phyloP scores from a whole-genome alignment of 2,329 filamentous ascomycete genomes.

The Aspergillus alliaceus region DNA sequence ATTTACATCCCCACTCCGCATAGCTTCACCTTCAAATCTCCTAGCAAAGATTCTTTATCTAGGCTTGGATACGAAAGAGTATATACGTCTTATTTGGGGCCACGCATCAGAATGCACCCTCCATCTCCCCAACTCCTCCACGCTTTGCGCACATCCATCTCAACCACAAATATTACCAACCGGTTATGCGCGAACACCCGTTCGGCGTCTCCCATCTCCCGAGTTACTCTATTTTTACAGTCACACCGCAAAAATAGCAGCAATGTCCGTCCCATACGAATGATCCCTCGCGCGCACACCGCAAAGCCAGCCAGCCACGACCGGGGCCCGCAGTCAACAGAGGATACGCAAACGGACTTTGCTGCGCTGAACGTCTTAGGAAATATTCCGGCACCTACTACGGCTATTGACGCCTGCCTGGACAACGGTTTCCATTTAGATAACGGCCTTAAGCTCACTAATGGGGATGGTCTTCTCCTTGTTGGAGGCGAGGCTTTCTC shows the following conservation, averaged over 20 bases:
- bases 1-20: not conserved
- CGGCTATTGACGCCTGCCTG: conserved; percentile 78
- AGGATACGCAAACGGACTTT: conserved; percentile 72
- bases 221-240: conserved; percentile 6
- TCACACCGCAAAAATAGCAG: conserved; percentile 27
- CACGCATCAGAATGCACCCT: conserved; percentile 36
- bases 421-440: conserved; percentile 83
- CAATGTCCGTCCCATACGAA: conserved; percentile 27
- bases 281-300: conserved; percentile 33
- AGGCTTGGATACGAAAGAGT: not conserved
- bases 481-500: conserved; percentile 83
- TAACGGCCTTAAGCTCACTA: conserved; percentile 70
- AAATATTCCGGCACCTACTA: conserved; percentile 73
- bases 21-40: not conserved
- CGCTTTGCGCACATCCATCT: conserved; percentile 39
- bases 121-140: conserved; percentile 45
- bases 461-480: conserved; percentile 72
- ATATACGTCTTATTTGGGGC: no score
- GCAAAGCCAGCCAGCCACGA: conserved; percentile 49
- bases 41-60: not conserved
- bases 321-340: conserved; percentile 60
- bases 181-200: not conserved
- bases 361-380: conserved; percentile 74
- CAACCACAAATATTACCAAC: conserved; percentile 9
- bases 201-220: conserved; percentile 13